Evolutionary conservation across 2,329 filamentous ascomycete species (phyloP).

Genomic region (Trichoderma hamatum): DNA sequence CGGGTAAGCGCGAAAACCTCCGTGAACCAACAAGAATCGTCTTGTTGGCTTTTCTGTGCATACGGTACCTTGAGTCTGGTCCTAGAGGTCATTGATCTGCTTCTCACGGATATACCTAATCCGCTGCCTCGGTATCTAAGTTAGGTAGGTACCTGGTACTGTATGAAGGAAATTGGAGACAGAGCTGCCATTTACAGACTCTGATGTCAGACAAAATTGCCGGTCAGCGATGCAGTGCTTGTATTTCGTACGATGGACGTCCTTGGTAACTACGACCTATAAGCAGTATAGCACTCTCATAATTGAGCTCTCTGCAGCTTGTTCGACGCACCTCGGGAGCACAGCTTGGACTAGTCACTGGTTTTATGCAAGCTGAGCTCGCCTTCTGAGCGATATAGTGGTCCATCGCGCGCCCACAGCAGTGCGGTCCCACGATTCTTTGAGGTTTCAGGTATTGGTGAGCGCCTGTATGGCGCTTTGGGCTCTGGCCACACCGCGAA

Average conservation of each 20-base stretch:
- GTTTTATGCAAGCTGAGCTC: slow-evolving; percentile 1
- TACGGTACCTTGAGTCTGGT: background rate
- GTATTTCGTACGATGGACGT: background rate
- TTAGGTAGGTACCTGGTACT: background rate
- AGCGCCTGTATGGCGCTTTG: slow-evolving; percentile 3
- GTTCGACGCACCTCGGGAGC: background rate
- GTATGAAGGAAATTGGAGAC: background rate
- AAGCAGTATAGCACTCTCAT: background rate
- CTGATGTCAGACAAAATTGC: background rate
- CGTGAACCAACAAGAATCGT: background rate
- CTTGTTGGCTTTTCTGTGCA: background rate
- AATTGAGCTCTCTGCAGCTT: background rate
- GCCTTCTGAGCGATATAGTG: background rate
- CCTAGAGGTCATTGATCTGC: background rate
- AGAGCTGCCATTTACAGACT: background rate
- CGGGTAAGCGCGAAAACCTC: background rate
- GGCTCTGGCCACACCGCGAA: slow-evolving; percentile 12
- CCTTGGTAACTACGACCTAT: background rate
- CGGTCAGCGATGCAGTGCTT: background rate
- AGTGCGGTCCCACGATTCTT: background rate
- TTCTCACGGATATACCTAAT: background rate
- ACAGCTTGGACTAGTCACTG: slow-evolving; percentile 15
- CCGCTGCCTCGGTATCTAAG: background rate
- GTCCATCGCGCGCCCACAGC: background rate
- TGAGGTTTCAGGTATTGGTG: background rate